phyloP scores from a whole-genome alignment of 306 rosid genomes.

The Sindora glabra region DNA sequence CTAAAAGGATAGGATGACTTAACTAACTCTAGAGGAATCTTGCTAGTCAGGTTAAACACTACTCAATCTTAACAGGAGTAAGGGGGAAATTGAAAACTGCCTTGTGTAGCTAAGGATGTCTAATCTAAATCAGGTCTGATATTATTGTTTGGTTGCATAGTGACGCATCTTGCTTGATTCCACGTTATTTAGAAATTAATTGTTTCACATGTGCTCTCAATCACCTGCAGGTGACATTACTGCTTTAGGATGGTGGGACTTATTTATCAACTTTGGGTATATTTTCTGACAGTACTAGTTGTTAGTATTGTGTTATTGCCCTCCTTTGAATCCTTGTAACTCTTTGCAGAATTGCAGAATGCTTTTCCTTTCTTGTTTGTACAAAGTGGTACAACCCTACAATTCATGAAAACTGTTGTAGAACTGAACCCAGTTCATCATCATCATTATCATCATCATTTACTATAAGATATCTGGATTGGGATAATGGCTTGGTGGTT shows the following conservation, averaged over 20 bases:
- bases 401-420: constrained; percentile 58
- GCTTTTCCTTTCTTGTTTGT: constrained; percentile 94
- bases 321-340: constrained; percentile 15
- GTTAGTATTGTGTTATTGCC: constrained; percentile 1
- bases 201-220: background rate
- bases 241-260: constrained; percentile 96
- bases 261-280: constrained; percentile 85
- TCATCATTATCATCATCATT: constrained; percentile 30
- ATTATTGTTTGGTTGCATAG: too few relatives aligned
- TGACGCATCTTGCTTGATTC: background rate
- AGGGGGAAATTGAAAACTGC: too few relatives aligned
- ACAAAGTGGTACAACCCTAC: constrained; percentile 94
- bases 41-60: too few relatives aligned
- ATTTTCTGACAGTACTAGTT: constrained; percentile 7
- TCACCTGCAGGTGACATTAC: constrained; percentile 69
- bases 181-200: background rate
- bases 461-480: constrained; percentile 53
- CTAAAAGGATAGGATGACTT: too few relatives aligned
- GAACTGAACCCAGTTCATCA: constrained; percentile 46
- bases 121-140: too few relatives aligned
- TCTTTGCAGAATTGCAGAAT: constrained; percentile 79
- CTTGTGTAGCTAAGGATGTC: too few relatives aligned
- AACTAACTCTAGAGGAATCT: too few relatives aligned
- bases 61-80: too few relatives aligned
- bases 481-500: constrained; percentile 67